Conservation (phyloP, 2,329 filamentous ascomycete species). For the Colletotrichum somersetense region DNA sequence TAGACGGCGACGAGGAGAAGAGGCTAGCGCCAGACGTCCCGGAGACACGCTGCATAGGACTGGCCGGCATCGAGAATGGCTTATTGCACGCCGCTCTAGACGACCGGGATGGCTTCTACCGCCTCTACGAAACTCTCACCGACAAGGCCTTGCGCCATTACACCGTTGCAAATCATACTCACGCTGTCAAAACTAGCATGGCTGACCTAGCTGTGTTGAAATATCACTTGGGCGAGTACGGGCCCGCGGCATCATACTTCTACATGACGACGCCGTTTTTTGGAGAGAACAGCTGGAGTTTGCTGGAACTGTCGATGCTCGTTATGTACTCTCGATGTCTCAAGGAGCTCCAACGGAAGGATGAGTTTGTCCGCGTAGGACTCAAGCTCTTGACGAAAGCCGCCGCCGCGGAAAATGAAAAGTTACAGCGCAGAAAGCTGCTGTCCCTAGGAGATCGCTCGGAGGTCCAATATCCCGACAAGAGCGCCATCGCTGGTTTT, state of each 20-base stretch:
- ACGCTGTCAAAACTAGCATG: constrained; percentile 82
- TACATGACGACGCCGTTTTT: constrained; percentile 83
- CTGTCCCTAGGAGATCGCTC: constrained; percentile 37
- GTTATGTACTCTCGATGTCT: constrained; percentile 88
- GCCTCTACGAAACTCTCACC: constrained; percentile 81
- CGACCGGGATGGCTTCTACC: constrained; percentile 73
- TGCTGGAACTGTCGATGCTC: constrained; percentile 85
- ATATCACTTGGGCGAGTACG: constrained; percentile 80
- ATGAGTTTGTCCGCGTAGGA: constrained; percentile 83
- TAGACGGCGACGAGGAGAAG: constrained; percentile 58
- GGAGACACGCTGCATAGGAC: constrained; percentile 32
- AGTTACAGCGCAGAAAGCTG: constrained; percentile 55
- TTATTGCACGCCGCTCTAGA: constrained; percentile 72
- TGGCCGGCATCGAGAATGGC: constrained; percentile 64
- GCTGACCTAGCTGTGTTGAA: constrained; percentile 90
- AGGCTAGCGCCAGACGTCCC: constrained; percentile 33
- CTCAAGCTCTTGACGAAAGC: constrained; percentile 80
- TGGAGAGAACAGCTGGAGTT: constrained; percentile 80
- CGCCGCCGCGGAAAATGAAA: constrained; percentile 66
- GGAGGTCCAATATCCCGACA: constrained; percentile 47
- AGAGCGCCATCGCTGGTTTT: constrained; percentile 59
- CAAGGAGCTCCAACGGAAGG: constrained; percentile 78
- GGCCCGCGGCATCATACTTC: constrained; percentile 81
- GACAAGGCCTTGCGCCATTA: constrained; percentile 87
- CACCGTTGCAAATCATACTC: constrained; percentile 80